Conservation (phyloP, 2,329 filamentous ascomycete species). For the Colletotrichum destructivum region DNA sequence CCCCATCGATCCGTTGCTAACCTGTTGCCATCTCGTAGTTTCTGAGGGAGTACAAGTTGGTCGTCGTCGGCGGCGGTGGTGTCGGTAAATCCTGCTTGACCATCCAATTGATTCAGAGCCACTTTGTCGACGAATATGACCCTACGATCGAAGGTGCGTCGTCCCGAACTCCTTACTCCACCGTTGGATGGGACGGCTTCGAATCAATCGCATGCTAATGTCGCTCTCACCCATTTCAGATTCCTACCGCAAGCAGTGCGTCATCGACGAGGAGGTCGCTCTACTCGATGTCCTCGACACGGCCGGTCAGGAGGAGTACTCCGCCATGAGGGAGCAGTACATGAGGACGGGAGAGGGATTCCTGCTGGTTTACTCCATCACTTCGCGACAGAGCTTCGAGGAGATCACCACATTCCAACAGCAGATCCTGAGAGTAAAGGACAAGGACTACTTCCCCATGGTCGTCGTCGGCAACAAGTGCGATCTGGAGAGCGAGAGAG, state of each 20-base stretch:
- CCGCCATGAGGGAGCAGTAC: constrained; percentile 99
- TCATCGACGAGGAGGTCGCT: constrained; percentile 98
- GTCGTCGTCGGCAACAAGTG: constrained; percentile 99
- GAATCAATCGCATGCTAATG: constrained; percentile 44
- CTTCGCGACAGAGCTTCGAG: constrained; percentile 95
- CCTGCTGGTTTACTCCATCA: constrained; percentile 98
- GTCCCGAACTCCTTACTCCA: constrained; percentile 17
- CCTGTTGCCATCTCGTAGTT: constrained; percentile 68
- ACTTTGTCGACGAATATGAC: constrained; percentile 99
- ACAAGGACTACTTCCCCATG: constrained; percentile 99
- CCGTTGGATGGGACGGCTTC: constrained; percentile 25
- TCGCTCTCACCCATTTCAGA: constrained; percentile 69
- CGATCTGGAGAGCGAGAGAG: constrained; percentile 93
- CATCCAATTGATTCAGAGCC: constrained; percentile 94
- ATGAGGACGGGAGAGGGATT: constrained; percentile 99
- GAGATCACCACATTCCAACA: constrained; percentile 99
- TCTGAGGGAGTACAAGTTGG: constrained; percentile 93
- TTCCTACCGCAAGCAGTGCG: constrained; percentile 99
- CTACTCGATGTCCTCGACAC: constrained; percentile 98
- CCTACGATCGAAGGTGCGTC: constrained; percentile 95
- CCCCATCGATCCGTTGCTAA: constrained; percentile 42
- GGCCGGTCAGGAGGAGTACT: constrained; percentile 98
- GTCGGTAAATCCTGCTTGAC: constrained; percentile 99
- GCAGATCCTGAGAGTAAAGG: constrained; percentile 98
- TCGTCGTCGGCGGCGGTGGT: constrained; percentile 97